Evolutionary conservation across 2,329 filamentous ascomycete genomes (phyloP), one percentile per base, ranked within the genome.

Genomic region (Xylaria digitata): DNA sequence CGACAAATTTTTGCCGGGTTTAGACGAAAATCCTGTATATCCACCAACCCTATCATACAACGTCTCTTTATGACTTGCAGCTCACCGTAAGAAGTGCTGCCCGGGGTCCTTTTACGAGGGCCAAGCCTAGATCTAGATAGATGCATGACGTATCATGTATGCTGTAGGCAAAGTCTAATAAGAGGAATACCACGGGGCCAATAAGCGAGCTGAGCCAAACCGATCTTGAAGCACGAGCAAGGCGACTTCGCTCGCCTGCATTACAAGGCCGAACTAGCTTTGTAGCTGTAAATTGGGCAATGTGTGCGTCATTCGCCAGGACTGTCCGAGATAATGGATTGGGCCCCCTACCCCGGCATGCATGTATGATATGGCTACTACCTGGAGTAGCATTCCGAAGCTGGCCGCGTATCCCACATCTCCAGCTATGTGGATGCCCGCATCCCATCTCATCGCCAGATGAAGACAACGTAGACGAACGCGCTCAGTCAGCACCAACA

Each of bases 101-200:
- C 34, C 34, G 5, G 54, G 26, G 15, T 56, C 19, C 8, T 15
- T 19, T 45, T 34, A 37, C n/a, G 11, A 17, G 19, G 48, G 19
- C 17, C 13, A 56, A 4, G 8, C 17, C 23, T 23, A 19, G 19
- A 26, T 21, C 17, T 8, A 21, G 19, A 21, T 58, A 21, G 19
- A 21, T 58, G 26, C 26, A 53, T 57, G 53, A 57, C 48, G 52
- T 32, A 52, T 57, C n/a, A 9, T 34, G 17, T 21, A 49, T 40
- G 56, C n/a, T 21, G 23, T 37, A 26, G 2, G 3, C 6, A 48
- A 32, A 58, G 63, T 30, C 21, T 63, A 58, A 58, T 6, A 58
- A 52, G 17, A 13, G 53, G 42, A 66, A 63, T 37, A 66, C 48
- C 58, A 66, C 57, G 13, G 46, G 26, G 7, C 63, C 63, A 66